Percentiles rank a stretch among this genome's conserved stretches.
Conservation (phyloP, 2,329 filamentous ascomycete genomes). For the Colletotrichum truncatum region DNA sequence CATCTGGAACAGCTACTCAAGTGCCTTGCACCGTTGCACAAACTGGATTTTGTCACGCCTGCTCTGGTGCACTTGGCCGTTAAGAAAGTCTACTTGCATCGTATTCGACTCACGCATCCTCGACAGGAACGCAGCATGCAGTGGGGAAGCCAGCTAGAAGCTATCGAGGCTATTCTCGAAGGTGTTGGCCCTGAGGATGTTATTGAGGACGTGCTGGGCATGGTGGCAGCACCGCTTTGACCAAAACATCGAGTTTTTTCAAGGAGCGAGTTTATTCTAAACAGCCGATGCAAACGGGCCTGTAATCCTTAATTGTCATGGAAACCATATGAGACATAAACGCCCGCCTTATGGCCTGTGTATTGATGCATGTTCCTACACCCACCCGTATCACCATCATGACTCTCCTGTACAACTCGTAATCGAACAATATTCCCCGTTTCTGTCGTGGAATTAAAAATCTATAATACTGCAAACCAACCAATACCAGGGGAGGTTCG, state of each 20-base stretch:
- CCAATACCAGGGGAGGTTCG: constrained; percentile 14
- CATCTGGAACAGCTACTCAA: constrained; percentile 77
- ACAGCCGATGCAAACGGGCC: background rate
- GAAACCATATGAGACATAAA: constrained; percentile 19
- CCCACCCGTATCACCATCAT: constrained; percentile 16
- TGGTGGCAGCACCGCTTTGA: constrained; percentile 64
- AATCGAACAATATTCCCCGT: constrained; percentile 28
- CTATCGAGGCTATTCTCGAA: constrained; percentile 74
- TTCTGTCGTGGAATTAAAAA: constrained; percentile 33
- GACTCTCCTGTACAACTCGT: constrained; percentile 16
- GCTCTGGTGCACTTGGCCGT: constrained; percentile 84
- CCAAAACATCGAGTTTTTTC: background rate
- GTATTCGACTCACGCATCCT: constrained; percentile 75
- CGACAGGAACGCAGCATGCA: constrained; percentile 87
- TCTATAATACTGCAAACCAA: constrained; percentile 31
- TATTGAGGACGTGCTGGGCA: constrained; percentile 69
- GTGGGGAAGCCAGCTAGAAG: constrained; percentile 84
- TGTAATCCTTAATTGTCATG: constrained; percentile 15
- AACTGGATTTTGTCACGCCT: constrained; percentile 82
- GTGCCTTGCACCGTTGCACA: constrained; percentile 84
- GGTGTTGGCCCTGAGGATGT: constrained; percentile 69
- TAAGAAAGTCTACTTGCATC: constrained; percentile 88
- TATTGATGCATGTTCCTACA: constrained; percentile 21
- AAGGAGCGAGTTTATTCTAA: constrained; percentile 18
- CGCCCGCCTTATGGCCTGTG: constrained; percentile 22